Conservation (phyloP, 768 basidiomycete species). For the Leccinellum rugosiceps region DNA sequence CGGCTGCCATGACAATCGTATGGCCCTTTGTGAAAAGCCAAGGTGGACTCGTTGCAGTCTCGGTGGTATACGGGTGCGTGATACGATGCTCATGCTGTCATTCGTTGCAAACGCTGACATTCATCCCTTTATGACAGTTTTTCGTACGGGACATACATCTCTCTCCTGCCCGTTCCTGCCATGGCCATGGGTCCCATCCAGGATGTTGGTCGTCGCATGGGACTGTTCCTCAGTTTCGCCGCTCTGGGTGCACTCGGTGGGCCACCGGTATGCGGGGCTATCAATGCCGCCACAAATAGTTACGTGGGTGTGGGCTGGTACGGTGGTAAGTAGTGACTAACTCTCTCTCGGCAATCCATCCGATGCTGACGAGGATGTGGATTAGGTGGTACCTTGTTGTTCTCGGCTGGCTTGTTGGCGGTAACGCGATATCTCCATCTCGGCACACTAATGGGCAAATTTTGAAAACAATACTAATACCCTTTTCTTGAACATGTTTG, state of each 20-base stretch:
- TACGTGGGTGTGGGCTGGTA: conserved; percentile 39
- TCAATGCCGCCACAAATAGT: conserved; percentile 48
- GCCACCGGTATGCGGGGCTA: conserved; percentile 72
- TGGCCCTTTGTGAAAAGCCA: conserved; percentile 64
- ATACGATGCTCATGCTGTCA: rapidly evolving
- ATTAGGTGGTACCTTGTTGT: conserved; percentile 37
- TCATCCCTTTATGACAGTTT: conserved; percentile 38
- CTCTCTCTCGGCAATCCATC: neutral
- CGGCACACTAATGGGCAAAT: conserved; percentile 39
- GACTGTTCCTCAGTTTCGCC: conserved; percentile 60
- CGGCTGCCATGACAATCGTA: conserved; percentile 56
- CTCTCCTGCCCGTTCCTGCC: conserved; percentile 53
- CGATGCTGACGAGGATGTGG: neutral
- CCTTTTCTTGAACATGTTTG: too few species aligned
- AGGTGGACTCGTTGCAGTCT: conserved; percentile 47
- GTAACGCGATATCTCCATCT: conserved; percentile 40
- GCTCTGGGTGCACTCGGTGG: conserved; percentile 64
- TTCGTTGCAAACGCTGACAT: neutral
- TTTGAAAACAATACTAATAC: conserved; percentile 24
- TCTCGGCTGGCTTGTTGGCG: conserved; percentile 41
- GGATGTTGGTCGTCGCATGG: conserved; percentile 63
- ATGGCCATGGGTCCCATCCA: conserved; percentile 56
- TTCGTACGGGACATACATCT: conserved; percentile 59
- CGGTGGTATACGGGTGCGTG: conserved; percentile 62
- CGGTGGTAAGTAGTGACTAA: conserved; percentile 31